A percentile compares a stretch with the other conserved stretches of the same genome.
phyloP scores from a whole-genome alignment of 345 rosid species.

The Pelargonium nanum region DNA sequence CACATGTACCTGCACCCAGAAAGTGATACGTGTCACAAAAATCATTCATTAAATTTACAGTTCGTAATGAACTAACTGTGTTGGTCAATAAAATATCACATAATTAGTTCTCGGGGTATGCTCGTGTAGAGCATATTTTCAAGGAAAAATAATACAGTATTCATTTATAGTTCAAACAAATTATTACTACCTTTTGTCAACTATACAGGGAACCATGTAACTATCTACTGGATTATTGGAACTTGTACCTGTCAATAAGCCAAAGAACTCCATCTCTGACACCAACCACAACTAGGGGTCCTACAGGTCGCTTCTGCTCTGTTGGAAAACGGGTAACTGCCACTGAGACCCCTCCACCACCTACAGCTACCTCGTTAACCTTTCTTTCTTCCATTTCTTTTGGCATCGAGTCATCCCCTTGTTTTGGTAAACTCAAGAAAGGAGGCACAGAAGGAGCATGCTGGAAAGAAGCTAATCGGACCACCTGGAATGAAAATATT shows the following conservation, averaged over 20 bases:
- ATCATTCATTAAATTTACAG: neutral
- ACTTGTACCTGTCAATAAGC: conserved; percentile 82
- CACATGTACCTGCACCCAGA: conserved; percentile 71
- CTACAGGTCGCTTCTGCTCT: conserved; percentile 93
- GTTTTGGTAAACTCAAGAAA: conserved; percentile 72
- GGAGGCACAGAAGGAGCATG: conserved; percentile 94
- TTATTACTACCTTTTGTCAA: neutral
- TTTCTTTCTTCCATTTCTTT: conserved; percentile 65
- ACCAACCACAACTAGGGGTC: conserved; percentile 90
- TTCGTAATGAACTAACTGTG: too few relatives aligned
- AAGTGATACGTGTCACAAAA: conserved; percentile 4
- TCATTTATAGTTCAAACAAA: too few relatives aligned
- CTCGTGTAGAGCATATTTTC: too few relatives aligned
- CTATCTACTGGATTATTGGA: neutral
- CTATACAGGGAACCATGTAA: neutral
- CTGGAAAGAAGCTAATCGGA: conserved; percentile 95
- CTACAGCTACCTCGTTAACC: conserved; percentile 86
- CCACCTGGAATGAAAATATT: conserved; percentile 48
- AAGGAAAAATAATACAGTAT: too few relatives aligned
- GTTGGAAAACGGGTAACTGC: conserved; percentile 94
- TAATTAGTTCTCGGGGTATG: too few relatives aligned
- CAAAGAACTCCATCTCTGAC: conserved; percentile 98
- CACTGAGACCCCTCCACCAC: conserved; percentile 98
- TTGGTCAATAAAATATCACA: neutral
- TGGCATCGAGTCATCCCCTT: conserved; percentile 52